Evolutionary conservation across 345 rosid genomes (phyloP), one percentile per base, ranked within the genome.

Genomic region (Passiflora organensis): DNA sequence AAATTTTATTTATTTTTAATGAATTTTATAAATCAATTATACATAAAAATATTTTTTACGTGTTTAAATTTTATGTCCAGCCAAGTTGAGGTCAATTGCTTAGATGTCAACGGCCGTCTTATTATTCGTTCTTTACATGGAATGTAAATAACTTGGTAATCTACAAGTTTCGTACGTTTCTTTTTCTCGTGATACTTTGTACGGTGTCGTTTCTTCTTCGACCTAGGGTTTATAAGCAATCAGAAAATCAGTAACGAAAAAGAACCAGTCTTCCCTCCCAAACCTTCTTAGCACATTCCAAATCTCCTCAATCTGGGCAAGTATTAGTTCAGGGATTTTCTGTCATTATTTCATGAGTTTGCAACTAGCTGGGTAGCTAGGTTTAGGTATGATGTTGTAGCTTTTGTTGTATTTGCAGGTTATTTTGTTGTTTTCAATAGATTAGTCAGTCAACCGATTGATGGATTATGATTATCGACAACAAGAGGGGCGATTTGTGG

Each of bases 391-490:
- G 11, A 21, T 46, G 13, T 11, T 1, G 22, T 18, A n/a, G 53
- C n/a, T 45, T 17, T 23, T 25, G 22, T 14, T 15, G 10, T 46
- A 8, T 13, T 58, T 58, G 21, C 6, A 13, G 59, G 48, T 13
- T 55, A 14, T 42, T 56, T 19, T 12, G n/a, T 14, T 0, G 4
- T 51, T 52, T 52, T 52, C 13, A 24, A 52, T 52, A 52, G 37
- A 41, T 34, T 51, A 17, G 17, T 22, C 19, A 50, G 17, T 6
- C 2, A 60, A 50, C 17, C 17, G 1, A 37, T 14, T 18, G 18
- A 60, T 60, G 64, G 64, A 60, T 60, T 60, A 60, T 20, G 64
- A 60, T 51, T 60, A 41, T 42, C 32, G 8, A 21, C 64, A 28
- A 4, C 50, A 49, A 13, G 50, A 52, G 15, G 49, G 16, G 32